Evolutionary conservation across 441 rosid genomes (phyloP), one percentile per base, ranked within the genome.

Genomic region (Pelargonium exstipulatum): DNA sequence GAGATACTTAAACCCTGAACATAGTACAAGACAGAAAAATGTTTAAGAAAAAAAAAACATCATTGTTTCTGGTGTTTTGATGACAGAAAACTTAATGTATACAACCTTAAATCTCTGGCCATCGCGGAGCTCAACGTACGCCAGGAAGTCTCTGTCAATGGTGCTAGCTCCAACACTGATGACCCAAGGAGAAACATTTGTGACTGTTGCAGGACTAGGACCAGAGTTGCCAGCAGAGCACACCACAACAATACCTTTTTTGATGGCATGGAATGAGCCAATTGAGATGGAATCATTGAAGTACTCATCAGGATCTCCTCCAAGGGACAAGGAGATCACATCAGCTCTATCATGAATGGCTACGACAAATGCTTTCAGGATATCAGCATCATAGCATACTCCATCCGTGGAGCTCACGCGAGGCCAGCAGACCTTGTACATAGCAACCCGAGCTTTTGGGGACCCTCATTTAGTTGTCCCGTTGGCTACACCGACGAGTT

Each of bases 321-420:
- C 96, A 10, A 88, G 80, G 0, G 96, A 90, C 13, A 90, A 72
- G 5, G 96, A 86, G 26, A 90, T 72, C 22, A 90, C 87, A 55
- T 90, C 90, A 5, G 82, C 90, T 0, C 91, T 90, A 13, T 90
- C 96, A 2, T 82, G 74, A 17, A 90, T 88, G 22, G 96, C 96
- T 14, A 16, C 35, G 12, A 86, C 96, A 16, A 88, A 85, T 53
- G 71, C 94, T 2, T 75, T 67, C 53, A 90, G 12, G 61, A 84
- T 71, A 68, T 90, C 96, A 4, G 80, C 68, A 4, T 85, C 89
- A 24, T 45, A 83, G 81, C 96, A 90, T 9, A 18, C 55, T 5
- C 6, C 16, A 13, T 57, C 72, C 0, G 70, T 42, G 1, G 74
- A 82, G 37, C 78, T 66, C 4, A 75, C 5, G 0, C 5, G 37